Percentiles rank a stretch among this genome's conserved stretches.
phyloP scores from a whole-genome alignment of 306 rosid genomes.

The Pyrus bretschneideri region DNA sequence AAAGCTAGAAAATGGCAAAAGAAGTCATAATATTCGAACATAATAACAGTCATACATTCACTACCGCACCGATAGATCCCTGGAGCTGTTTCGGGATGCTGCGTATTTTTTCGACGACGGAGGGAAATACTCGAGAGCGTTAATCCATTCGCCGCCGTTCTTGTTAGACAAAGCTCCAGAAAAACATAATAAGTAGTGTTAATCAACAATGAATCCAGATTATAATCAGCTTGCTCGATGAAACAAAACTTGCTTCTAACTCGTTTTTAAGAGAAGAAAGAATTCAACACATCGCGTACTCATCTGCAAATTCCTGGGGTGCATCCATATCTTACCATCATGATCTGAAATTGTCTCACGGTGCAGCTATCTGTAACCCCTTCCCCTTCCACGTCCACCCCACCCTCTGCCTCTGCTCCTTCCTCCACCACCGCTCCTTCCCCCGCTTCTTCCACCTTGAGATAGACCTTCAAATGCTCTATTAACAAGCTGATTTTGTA shows the following conservation, averaged over 20 bases:
- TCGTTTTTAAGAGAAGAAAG: conserved; percentile 36
- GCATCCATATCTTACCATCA: conserved; percentile 4
- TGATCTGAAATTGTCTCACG: conserved; percentile 9
- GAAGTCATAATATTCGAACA: neutral
- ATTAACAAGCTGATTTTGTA: conserved; percentile 72
- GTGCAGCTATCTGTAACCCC: conserved; percentile 46
- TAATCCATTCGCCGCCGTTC: neutral
- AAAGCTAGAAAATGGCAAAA: neutral
- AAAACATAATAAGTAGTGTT: conserved; percentile 1
- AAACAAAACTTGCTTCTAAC: conserved; percentile 45
- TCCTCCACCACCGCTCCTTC: conserved; percentile 31
- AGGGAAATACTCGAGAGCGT: neutral
- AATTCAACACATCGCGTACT: conserved; percentile 33
- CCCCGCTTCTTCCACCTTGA: conserved; percentile 49
- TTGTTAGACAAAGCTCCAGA: conserved; percentile 8
- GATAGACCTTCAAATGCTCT: conserved; percentile 86
- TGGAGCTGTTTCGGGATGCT: neutral
- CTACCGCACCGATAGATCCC: neutral
- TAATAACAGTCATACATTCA: neutral
- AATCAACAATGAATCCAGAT: conserved; percentile 10
- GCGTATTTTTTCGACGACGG: neutral
- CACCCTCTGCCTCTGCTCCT: conserved; percentile 64
- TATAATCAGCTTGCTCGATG: conserved; percentile 23
- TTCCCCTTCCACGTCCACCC: conserved; percentile 77
- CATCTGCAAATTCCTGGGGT: conserved; percentile 25